Percentiles rank a stretch among this genome's conserved stretches.
phyloP scores from a whole-genome alignment of 2,329 filamentous ascomycete genomes.

The Celoporthe dispersa region DNA sequence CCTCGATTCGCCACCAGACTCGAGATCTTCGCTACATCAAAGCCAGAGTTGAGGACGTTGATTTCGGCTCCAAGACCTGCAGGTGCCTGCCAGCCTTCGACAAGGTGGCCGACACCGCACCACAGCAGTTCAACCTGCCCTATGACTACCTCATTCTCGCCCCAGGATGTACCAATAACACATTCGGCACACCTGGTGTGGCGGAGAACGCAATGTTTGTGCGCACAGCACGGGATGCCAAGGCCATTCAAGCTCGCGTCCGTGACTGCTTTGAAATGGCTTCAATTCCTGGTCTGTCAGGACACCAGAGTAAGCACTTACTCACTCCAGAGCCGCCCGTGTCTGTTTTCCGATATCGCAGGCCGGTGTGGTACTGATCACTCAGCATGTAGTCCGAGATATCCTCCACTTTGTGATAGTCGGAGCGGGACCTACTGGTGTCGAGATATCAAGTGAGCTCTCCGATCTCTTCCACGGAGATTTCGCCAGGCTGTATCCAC shows the following conservation, averaged over 20 bases:
- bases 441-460: slow-evolving; percentile 26
- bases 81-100: slow-evolving; percentile 19
- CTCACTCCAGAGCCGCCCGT: not conserved
- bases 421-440: slow-evolving; percentile 24
- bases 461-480: slow-evolving; percentile 25
- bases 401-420: slow-evolving; percentile 28
- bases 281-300: slow-evolving; percentile 23
- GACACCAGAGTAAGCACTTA: slow-evolving; percentile 21
- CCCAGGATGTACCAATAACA: slow-evolving; percentile 27
- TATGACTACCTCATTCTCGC: slow-evolving; percentile 26
- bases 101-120: not conserved
- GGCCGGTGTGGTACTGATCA: not conserved
- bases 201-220: slow-evolving; percentile 25
- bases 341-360: not conserved
- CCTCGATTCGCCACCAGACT: slow-evolving; percentile 20
- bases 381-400: slow-evolving; percentile 1
- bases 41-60: slow-evolving; percentile 22
- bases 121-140: slow-evolving; percentile 12
- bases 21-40: slow-evolving; percentile 23
- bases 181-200: slow-evolving; percentile 21
- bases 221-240: slow-evolving; percentile 24
- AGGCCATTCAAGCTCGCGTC: slow-evolving; percentile 23
- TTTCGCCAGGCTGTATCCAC: slow-evolving; percentile 22
- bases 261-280: slow-evolving; percentile 26
- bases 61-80: slow-evolving; percentile 22